Evolutionary conservation across 192 early-diverging fungal species (phyloP).

Genomic region (Rhizoclosmatium globosum): DNA sequence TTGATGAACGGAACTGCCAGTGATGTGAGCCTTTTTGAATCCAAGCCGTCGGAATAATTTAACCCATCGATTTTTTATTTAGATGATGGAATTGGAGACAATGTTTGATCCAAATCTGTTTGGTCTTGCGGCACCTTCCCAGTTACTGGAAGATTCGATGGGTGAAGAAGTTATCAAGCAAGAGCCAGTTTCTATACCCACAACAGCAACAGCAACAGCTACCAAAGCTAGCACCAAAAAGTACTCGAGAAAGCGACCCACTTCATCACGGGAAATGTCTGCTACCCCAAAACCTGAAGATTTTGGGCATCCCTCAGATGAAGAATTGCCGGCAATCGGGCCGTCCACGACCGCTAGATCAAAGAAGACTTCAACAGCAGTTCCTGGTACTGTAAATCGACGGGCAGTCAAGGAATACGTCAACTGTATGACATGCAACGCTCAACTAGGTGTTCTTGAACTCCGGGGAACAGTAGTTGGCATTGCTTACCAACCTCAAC

Average conservation of each 20-base stretch:
- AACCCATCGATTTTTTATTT: neutral
- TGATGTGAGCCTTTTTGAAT: neutral
- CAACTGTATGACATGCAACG: neutral
- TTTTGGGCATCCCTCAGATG: neutral
- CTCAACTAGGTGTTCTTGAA: neutral
- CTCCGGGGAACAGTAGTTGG: neutral
- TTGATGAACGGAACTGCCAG: neutral
- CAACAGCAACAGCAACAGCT: neutral
- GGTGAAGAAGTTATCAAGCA: neutral
- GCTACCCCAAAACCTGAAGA: conserved; percentile 1
- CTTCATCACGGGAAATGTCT: conserved; percentile 7
- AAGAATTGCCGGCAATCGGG: neutral
- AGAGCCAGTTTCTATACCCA: neutral
- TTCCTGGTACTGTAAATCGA: neutral
- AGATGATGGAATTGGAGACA: neutral
- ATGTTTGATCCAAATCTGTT: neutral
- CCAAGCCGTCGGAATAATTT: neutral
- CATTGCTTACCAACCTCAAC: neutral
- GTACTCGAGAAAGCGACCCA: conserved; percentile 4
- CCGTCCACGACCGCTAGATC: neutral
- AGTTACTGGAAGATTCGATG: too few species aligned
- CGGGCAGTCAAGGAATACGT: neutral
- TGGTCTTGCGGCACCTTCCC: too few species aligned
- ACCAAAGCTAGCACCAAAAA: neutral
- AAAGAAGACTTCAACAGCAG: neutral